Evolutionary conservation across 257 asterid genomes (phyloP).

Genomic region (Solanum appendiculatum): DNA sequence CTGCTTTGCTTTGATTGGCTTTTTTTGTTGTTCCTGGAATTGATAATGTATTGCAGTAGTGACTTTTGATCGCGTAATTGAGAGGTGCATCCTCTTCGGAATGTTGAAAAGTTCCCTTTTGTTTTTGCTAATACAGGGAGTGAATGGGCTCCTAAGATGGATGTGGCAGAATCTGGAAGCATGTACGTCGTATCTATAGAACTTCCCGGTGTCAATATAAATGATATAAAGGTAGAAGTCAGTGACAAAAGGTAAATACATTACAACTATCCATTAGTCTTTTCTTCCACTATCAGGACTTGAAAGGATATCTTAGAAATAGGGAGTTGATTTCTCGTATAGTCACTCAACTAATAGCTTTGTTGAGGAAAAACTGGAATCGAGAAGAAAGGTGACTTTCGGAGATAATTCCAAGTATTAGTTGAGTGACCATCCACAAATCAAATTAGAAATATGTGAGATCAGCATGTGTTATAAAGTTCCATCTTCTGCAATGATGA

Average conservation of each 20-base stretch:
- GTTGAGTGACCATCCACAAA: too few species aligned
- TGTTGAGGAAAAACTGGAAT: too few species aligned
- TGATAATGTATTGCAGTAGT: not conserved
- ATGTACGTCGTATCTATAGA: constrained; percentile 47
- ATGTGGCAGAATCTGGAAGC: constrained; percentile 57
- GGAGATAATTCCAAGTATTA: too few species aligned
- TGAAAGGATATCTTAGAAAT: not conserved
- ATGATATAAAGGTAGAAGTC: constrained; percentile 55
- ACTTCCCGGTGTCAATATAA: constrained; percentile 58
- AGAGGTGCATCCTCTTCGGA: not conserved
- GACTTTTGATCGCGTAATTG: not conserved
- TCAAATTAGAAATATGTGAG: not conserved
- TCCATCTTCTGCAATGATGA: not conserved
- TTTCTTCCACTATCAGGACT: not conserved
- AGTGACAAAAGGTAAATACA: constrained; percentile 35
- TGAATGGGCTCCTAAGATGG: constrained; percentile 72
- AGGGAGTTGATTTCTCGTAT: not conserved
- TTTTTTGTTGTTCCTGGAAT: not conserved
- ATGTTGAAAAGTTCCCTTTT: not conserved
- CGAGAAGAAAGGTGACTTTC: not conserved
- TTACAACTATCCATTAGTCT: not conserved
- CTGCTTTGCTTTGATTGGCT: not conserved
- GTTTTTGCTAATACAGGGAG: not conserved
- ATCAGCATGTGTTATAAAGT: not conserved
- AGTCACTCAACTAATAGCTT: not conserved